phyloP scores from a whole-genome alignment of 2,329 filamentous ascomycete species.

The Pseudopithomyces chartarum region DNA sequence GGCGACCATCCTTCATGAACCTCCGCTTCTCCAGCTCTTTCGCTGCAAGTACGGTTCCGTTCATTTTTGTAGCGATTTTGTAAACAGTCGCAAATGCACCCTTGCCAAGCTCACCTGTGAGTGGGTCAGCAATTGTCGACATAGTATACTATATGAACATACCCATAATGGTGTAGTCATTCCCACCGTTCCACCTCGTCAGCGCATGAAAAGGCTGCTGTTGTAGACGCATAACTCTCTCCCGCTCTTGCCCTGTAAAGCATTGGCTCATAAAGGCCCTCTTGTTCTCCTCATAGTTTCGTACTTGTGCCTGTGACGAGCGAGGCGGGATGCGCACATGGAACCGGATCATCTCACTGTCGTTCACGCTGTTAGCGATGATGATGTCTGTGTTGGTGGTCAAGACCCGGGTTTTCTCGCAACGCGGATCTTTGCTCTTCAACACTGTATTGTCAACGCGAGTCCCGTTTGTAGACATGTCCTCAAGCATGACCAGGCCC shows the following conservation, averaged over 20 bases:
- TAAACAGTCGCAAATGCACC: constrained; percentile 96
- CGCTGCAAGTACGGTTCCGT: constrained; percentile 83
- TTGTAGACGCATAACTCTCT: constrained; percentile 29
- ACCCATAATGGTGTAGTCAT: constrained; percentile 77
- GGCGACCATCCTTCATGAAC: constrained; percentile 88
- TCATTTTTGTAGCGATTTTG: constrained; percentile 82
- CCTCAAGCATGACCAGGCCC: constrained; percentile 87
- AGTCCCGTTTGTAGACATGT: constrained; percentile 95
- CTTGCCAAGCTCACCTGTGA: constrained; percentile 74
- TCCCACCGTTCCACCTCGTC: constrained; percentile 81
- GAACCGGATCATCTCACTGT: constrained; percentile 73
- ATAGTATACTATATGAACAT: constrained; percentile 14
- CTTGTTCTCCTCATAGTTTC: constrained; percentile 72
- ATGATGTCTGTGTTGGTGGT: constrained; percentile 74
- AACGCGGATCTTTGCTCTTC: constrained; percentile 50
- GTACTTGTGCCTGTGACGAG: constrained; percentile 63
- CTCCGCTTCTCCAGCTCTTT: constrained; percentile 94
- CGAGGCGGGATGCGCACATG: constrained; percentile 79
- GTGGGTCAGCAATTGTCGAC: neutral
- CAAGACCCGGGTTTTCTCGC: constrained; percentile 65
- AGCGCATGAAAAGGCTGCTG: constrained; percentile 52
- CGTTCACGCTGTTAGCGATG: constrained; percentile 59
- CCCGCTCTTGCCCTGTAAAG: constrained; percentile 30
- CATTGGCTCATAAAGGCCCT: constrained; percentile 63
- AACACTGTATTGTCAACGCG: constrained; percentile 77